phyloP scores from a whole-genome alignment of 83 land plant genomes.

The Picea mariana region DNA sequence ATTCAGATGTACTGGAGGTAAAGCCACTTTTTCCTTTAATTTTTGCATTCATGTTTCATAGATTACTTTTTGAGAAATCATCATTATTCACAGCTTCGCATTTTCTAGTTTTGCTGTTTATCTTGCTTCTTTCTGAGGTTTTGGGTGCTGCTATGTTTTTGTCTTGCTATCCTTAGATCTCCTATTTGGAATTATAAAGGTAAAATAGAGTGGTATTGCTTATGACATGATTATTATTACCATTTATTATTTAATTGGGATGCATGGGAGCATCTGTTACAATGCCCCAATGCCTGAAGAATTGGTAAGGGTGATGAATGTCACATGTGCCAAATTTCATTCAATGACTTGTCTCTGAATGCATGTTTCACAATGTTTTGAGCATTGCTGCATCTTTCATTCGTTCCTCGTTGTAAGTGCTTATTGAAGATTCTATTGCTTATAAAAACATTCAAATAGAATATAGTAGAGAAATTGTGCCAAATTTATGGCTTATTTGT shows the following conservation, averaged over 20 bases:
- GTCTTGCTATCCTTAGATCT: background rate
- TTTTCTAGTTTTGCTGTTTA: background rate
- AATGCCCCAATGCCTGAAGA: no score
- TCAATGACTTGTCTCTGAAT: background rate
- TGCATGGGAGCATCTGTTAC: background rate
- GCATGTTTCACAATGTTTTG: background rate
- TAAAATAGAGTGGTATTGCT: background rate
- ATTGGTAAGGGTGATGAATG: background rate
- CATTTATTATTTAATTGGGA: background rate
- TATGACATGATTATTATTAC: background rate
- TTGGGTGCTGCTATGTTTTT: background rate
- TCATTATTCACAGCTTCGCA: background rate
- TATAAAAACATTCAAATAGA: background rate
- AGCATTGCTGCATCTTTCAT: background rate
- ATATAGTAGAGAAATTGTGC: background rate
- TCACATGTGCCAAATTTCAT: background rate
- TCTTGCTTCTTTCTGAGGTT: background rate
- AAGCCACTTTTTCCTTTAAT: background rate
- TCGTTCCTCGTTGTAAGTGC: background rate
- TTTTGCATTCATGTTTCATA: background rate
- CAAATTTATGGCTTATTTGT: no score
- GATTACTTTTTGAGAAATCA: background rate
- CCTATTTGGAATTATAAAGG: background rate
- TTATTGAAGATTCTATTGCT: slow-evolving; percentile 6
- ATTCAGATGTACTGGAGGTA: no score